Conservation (phyloP, 169 alveolate genomes). For the Plasmodium falciparum region DNA sequence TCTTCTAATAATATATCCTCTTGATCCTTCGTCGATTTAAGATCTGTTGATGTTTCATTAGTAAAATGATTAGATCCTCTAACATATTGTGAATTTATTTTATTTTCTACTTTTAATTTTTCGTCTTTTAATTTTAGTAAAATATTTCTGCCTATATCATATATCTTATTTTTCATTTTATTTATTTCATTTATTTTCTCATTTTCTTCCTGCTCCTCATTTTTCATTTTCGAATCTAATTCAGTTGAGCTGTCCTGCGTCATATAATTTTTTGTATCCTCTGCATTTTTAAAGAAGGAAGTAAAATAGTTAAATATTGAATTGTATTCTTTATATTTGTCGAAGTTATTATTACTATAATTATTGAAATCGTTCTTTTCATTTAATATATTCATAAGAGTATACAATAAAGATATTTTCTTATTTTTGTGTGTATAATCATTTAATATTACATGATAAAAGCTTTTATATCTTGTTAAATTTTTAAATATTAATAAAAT, state of each 20-base stretch:
- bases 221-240: conserved; percentile 1
- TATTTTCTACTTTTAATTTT: conserved; percentile 36
- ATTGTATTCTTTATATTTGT: conserved; percentile 60
- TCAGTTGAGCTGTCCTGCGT: background rate
- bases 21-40: too few species aligned
- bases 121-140: conserved; percentile 69
- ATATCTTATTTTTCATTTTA: conserved; percentile 53
- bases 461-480: conserved; percentile 48
- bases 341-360: conserved; percentile 11
- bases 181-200: conserved; percentile 32
- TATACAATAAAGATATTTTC: conserved; percentile 56
- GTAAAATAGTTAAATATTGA: conserved; percentile 58
- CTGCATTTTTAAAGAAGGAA: conserved; percentile 51
- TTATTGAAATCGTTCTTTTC: conserved; percentile 6
- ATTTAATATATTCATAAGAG: conserved; percentile 73
- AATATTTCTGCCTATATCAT: conserved; percentile 45
- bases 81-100: conserved; percentile 2
- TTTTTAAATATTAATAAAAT: conserved; percentile 62
- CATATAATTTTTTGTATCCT: conserved; percentile 5
- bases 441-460: conserved; percentile 42
- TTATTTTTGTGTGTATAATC: conserved; percentile 75
- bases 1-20: too few species aligned
- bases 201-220: background rate
- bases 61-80: background rate
- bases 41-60: too few species aligned